Conservation (phyloP, 2,329 filamentous ascomycete genomes). For the Thielaviopsis populi region DNA sequence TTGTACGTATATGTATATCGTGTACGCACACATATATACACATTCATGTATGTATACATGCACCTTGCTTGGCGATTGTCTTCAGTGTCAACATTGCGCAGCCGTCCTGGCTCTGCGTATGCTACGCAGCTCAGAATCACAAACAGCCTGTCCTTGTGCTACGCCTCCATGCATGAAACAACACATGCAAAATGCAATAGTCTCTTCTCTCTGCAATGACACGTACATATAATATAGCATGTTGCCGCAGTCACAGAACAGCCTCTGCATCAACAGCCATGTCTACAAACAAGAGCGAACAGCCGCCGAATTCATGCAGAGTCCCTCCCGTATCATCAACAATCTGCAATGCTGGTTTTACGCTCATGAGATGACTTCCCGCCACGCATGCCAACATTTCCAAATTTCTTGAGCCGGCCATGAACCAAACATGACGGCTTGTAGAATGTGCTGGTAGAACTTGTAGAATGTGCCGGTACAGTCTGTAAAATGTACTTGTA, state of each 20-base stretch:
- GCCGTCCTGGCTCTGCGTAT: background rate
- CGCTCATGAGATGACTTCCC: background rate
- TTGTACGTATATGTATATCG: too few species aligned
- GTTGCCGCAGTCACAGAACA: background rate
- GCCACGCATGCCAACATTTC: background rate
- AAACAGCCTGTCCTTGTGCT: background rate
- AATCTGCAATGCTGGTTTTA: background rate
- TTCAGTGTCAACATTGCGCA: background rate
- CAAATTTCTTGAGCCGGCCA: too few species aligned
- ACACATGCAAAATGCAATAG: background rate
- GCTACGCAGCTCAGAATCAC: background rate
- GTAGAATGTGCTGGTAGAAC: too few species aligned
- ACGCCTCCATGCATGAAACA: constrained; percentile 1
- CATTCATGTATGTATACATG: background rate
- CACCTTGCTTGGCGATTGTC: background rate
- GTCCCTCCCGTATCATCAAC: background rate
- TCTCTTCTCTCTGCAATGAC: background rate
- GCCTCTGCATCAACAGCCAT: background rate
- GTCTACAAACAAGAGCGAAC: background rate
- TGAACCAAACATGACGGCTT: background rate
- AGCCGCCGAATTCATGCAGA: background rate
- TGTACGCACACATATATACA: too few species aligned
- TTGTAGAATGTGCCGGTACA: too few species aligned
- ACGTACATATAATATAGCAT: background rate
- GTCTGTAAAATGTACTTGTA: too few species aligned